Conservation (phyloP, 768 basidiomycete species). For the Lyophyllum decastes region DNA sequence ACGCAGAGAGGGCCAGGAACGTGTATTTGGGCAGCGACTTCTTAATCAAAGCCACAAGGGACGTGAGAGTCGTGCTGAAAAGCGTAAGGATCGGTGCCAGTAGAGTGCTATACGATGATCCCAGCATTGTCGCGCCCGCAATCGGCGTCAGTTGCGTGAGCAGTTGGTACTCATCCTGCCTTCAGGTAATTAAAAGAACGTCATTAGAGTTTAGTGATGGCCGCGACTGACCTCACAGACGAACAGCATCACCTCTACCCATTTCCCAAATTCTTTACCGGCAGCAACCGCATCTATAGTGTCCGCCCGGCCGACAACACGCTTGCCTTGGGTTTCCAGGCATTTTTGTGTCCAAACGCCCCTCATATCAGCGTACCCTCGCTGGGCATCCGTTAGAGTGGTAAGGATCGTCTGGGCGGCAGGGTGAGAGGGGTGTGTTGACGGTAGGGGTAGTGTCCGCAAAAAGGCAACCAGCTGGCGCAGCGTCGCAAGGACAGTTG, state of each 20-base stretch:
- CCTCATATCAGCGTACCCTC: conserved; percentile 86
- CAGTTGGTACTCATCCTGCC: conserved; percentile 68
- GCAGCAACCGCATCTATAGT: conserved; percentile 63
- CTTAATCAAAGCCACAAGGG: conserved; percentile 68
- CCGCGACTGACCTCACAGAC: conserved; percentile 61
- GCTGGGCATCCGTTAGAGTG: conserved; percentile 75
- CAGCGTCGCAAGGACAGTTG: conserved; percentile 52
- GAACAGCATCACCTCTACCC: conserved; percentile 64
- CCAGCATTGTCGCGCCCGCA: conserved; percentile 46
- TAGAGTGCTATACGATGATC: conserved; percentile 61
- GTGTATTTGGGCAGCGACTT: conserved; percentile 76
- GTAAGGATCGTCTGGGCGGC: conserved; percentile 64
- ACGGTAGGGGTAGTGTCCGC: conserved; percentile 71
- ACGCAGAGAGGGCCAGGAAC: conserved; percentile 77
- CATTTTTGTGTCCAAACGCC: conserved; percentile 78
- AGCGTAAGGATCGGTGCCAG: conserved; percentile 65
- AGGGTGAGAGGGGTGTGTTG: conserved; percentile 83
- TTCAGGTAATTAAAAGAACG: background rate
- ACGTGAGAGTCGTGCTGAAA: conserved; percentile 65
- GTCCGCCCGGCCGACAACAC: conserved; percentile 71
- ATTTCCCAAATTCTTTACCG: conserved; percentile 72
- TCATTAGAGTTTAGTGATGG: background rate
- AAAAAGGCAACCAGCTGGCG: conserved; percentile 68
- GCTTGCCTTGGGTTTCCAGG: conserved; percentile 68
- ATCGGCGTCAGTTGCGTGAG: conserved; percentile 67